phyloP scores from a whole-genome alignment of 371 early-diverging fungal species.

The Circinella umbellata region DNA sequence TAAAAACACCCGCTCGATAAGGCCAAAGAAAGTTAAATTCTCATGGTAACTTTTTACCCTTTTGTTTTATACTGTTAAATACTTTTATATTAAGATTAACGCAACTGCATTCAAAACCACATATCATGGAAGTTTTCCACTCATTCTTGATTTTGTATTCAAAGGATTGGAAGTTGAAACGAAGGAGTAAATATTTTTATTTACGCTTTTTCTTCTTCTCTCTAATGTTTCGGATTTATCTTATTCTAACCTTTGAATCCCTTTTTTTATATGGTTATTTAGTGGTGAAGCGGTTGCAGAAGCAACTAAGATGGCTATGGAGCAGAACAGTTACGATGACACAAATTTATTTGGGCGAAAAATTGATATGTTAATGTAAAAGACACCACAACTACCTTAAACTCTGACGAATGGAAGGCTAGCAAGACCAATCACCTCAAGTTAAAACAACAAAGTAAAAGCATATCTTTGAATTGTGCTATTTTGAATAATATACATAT shows the following conservation, averaged over 20 bases:
- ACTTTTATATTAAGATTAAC: no score
- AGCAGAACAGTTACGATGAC: neutral
- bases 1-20: no score
- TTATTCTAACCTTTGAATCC: neutral
- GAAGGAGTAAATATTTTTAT: no score
- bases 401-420: slow-evolving; percentile 13
- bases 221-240: no score
- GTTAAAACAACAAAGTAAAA: slow-evolving; percentile 14
- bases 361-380: neutral
- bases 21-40: no score
- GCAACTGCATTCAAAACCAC: neutral
- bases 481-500: slow-evolving; percentile 14
- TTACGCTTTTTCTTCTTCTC: no score
- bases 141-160: neutral
- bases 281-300: slow-evolving; percentile 6
- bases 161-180: no score
- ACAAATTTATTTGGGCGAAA: neutral
- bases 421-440: neutral
- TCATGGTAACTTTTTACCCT: no score
- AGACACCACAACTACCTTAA: neutral
- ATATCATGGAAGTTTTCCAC: neutral
- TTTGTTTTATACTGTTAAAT: no score
- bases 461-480: neutral
- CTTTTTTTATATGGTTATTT: neutral
- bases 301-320: slow-evolving; percentile 5